Evolutionary conservation across 2,329 filamentous ascomycete genomes (phyloP), one percentile per base, ranked within the genome.

Genomic region (Colletotrichum sp.): DNA sequence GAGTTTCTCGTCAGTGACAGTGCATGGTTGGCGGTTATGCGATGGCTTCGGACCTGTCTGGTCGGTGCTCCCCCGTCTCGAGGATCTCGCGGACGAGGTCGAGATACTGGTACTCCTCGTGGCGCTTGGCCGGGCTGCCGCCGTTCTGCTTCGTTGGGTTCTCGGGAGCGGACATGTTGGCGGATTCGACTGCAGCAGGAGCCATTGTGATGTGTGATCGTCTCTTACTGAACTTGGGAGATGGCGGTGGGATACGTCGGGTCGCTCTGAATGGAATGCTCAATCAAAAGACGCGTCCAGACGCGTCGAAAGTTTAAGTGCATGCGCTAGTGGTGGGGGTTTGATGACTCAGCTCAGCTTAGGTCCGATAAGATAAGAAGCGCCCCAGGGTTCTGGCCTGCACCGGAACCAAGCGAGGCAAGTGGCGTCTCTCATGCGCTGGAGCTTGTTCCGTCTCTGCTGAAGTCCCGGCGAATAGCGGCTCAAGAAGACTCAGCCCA

Each of bases 91-190:
- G 93, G 78, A 99, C 95, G 30, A 99, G 90, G 80, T 96, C 91
- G 76, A 99, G 93, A 84, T 99, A 99, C 86, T 99, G 97, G 82
- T 96, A 89, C 87, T 99, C 97, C 88, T 99, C 96, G 82, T 98
- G 95, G 36, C 39, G 81, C 81, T 29, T 78, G 66, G 34, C 30
- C 3, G 67, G 52, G 2, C 29, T 32, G 19, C 29, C 62, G 29
- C 67, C 75, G 34, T 68, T 76, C 32, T 71, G 61, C 32, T 76
- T 72, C 8, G 67, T 64, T n/a, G 63, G 19, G 32, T 67, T 75
- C 63, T 71, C 72, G 12, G 34, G 27, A 1, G 22, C 11, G 36
- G 75, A 59, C 75, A 75, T 71, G 16, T 22, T 64, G 55, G 27
- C 13, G 22, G 39, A 16, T 39, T 68, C 63, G n/a, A 75, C 68